Conservation (phyloP, 805 yeast genomes). For the Hanseniaspora vineae region DNA sequence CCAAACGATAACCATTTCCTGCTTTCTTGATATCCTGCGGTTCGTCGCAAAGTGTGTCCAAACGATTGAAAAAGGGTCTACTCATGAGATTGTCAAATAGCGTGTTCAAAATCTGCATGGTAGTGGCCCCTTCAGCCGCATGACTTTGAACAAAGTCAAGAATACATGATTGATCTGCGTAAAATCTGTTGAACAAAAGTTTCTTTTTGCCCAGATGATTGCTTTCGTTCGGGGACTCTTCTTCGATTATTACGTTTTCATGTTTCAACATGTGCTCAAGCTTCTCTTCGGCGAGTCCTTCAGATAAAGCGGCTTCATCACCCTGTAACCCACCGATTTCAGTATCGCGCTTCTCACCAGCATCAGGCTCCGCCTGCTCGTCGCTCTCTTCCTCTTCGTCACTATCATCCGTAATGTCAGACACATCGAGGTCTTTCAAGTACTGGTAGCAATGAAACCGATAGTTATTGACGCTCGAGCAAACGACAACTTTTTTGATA, state of each 20-base stretch:
- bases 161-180: constrained; percentile 55
- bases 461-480: constrained; percentile 31
- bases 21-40: constrained; percentile 22
- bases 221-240: constrained; percentile 1
- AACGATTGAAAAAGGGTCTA: constrained; percentile 37
- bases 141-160: constrained; percentile 32
- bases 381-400: constrained; percentile 18
- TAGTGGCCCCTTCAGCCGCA: constrained; percentile 42
- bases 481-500: constrained; percentile 39
- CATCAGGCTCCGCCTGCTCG: constrained; percentile 10
- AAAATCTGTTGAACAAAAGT: constrained; percentile 34
- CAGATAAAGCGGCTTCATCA: too few relatives aligned
- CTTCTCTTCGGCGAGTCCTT: neutral
- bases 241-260: constrained; percentile 15
- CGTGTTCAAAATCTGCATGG: constrained; percentile 36
- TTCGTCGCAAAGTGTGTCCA: constrained; percentile 36
- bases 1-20: constrained; percentile 27
- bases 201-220: constrained; percentile 5
- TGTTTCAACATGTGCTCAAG: constrained; percentile 13
- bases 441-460: constrained; percentile 36
- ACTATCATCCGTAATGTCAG: constrained; percentile 12
- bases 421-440: constrained; percentile 26
- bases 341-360: constrained; percentile 11
- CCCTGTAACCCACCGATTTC: constrained; percentile 14
- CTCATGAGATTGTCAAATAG: constrained; percentile 44